These are phyloP conservation scores for Erodium trifolium DNA, from an alignment of 441 rosid genomes.

Conservation along the genomic window DNA sequence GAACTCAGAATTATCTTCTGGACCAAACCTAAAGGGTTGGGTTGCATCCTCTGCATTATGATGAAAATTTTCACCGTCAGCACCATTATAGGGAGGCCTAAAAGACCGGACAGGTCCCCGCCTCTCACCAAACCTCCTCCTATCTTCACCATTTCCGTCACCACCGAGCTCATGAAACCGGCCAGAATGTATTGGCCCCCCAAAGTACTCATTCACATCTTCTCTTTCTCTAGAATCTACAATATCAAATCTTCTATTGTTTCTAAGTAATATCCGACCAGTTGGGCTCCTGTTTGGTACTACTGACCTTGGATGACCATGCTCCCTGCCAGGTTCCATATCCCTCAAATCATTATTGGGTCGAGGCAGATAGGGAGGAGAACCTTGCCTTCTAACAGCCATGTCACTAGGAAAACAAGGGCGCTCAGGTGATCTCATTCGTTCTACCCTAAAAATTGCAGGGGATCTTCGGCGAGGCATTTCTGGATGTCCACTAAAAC, in stretches of 20 bases:
- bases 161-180: constrained; percentile 51
- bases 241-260: constrained; percentile 42
- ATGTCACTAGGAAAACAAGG: constrained; percentile 48
- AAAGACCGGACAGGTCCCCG: constrained; percentile 54
- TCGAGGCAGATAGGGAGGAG: constrained; percentile 52
- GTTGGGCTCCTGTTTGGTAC: constrained; percentile 51
- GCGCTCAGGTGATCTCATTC: constrained; percentile 58
- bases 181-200: constrained; percentile 47
- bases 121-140: constrained; percentile 62
- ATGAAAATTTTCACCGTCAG: constrained; percentile 38
- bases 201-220: constrained; percentile 46
- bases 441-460: constrained; percentile 50
- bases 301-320: constrained; percentile 46
- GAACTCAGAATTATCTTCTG: constrained; percentile 34
- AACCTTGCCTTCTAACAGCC: constrained; percentile 52
- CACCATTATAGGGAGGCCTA: constrained; percentile 43
- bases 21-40: constrained; percentile 43
- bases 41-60: constrained; percentile 43
- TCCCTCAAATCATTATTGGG: constrained; percentile 53
- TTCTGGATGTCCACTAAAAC: constrained; percentile 49
- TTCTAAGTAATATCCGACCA: constrained; percentile 47
- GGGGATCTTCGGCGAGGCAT: constrained; percentile 58
- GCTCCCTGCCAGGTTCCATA: constrained; percentile 46
- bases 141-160: constrained; percentile 53
- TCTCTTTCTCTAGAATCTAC: constrained; percentile 54